These are phyloP conservation scores for Barnettozyma populi DNA, from an alignment of 805 yeast species.

Conservation along the genomic window DNA sequence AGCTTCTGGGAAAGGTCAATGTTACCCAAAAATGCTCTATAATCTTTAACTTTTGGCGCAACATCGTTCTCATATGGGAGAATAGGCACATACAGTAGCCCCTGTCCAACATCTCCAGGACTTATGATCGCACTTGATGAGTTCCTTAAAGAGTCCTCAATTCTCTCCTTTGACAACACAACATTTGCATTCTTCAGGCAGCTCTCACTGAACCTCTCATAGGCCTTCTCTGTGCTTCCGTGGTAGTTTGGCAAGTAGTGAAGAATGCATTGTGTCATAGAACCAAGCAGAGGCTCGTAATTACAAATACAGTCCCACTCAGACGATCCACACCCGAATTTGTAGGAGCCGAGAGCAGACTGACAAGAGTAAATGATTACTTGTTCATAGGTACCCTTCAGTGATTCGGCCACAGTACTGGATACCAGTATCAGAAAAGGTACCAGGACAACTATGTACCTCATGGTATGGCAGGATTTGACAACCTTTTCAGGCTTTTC, in stretches of 20 bases:
- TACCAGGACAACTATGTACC: not conserved
- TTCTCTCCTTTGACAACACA: constrained; percentile 8
- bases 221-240: constrained; percentile 4
- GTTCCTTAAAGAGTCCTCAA: constrained; percentile 9
- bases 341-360: constrained; percentile 12
- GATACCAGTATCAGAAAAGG: not conserved
- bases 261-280: constrained; percentile 19
- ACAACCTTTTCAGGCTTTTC: not conserved
- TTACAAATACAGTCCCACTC: constrained; percentile 17
- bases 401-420: constrained; percentile 6
- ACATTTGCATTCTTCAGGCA: constrained; percentile 7
- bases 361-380: constrained; percentile 23
- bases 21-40: constrained; percentile 23
- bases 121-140: constrained; percentile 8
- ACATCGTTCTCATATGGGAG: constrained; percentile 10
- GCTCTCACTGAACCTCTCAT: constrained; percentile 4
- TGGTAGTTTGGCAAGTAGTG: constrained; percentile 12
- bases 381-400: constrained; percentile 21
- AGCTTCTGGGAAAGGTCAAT: constrained; percentile 19
- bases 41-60: constrained; percentile 16
- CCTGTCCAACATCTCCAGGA: constrained; percentile 2
- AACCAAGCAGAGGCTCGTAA: constrained; percentile 17
- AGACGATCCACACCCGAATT: constrained; percentile 17
- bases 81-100: constrained; percentile 13
- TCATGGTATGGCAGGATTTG: not conserved